A percentile compares a stretch with the other conserved stretches of the same genome.
These are phyloP conservation scores for Fusarium verrucosum DNA, from an alignment of 2,329 filamentous ascomycete species.

Conservation along the genomic window DNA sequence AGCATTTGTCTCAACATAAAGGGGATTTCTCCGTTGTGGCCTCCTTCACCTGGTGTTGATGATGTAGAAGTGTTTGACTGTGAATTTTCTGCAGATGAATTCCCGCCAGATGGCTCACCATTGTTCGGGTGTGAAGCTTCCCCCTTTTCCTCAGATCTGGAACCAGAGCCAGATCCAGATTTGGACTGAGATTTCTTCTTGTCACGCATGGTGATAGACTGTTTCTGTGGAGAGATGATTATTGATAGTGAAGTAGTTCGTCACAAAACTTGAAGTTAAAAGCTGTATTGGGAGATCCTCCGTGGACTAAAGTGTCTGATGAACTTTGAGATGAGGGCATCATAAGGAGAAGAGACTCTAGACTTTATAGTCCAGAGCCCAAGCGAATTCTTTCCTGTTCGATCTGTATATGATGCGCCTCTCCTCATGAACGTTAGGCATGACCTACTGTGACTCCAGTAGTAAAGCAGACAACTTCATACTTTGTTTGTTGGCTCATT, in stretches of 20 bases:
- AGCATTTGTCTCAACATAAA: too few relatives aligned
- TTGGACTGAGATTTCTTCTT: not conserved
- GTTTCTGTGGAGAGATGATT: not conserved
- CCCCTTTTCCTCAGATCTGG: not conserved
- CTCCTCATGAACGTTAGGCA: not conserved
- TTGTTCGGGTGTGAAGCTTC: not conserved
- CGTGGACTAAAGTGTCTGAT: not conserved
- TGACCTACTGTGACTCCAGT: not conserved
- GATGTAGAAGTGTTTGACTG: not conserved
- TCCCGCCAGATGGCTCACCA: not conserved
- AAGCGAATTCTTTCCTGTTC: not conserved
- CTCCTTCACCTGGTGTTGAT: not conserved
- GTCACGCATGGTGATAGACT: not conserved
- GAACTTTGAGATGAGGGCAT: not conserved
- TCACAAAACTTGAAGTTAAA: not conserved
- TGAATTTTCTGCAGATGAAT: not conserved
- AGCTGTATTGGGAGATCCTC: not conserved
- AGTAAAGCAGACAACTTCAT: not conserved
- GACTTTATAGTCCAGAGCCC: not conserved
- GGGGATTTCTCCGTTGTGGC: not conserved
- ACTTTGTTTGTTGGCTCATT: conserved; percentile 2
- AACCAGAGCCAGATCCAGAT: not conserved
- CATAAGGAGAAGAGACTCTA: not conserved
- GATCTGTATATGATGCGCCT: not conserved
- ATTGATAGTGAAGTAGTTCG: not conserved